phyloP scores from a whole-genome alignment of 768 basidiomycete genomes.

The Rhizopogon roseolus region DNA sequence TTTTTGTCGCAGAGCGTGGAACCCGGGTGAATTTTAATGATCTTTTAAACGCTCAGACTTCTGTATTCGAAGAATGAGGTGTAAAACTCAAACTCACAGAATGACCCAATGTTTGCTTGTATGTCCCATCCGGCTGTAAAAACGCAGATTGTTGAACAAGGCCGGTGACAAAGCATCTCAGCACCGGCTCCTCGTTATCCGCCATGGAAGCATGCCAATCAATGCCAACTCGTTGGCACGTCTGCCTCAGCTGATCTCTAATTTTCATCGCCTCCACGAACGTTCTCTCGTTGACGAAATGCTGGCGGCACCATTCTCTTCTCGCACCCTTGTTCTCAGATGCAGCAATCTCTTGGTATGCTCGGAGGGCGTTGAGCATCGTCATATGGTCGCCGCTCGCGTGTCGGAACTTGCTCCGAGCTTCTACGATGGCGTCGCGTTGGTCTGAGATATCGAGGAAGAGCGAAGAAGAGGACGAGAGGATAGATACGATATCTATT shows the following conservation, averaged over 20 bases:
- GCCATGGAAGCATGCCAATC: slow-evolving; percentile 57
- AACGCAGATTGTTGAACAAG: slow-evolving; percentile 81
- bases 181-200: slow-evolving; percentile 61
- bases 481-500: slow-evolving; percentile 78
- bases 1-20: slow-evolving; percentile 81
- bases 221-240: slow-evolving; percentile 56
- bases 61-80: not conserved
- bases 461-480: slow-evolving; percentile 76
- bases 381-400: slow-evolving; percentile 89
- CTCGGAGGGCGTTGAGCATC: slow-evolving; percentile 76
- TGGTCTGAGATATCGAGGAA: slow-evolving; percentile 75
- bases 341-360: slow-evolving; percentile 67
- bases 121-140: slow-evolving; percentile 79
- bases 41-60: slow-evolving; percentile 26
- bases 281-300: slow-evolving; percentile 80
- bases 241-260: slow-evolving; percentile 66
- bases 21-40: slow-evolving; percentile 88
- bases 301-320: slow-evolving; percentile 78
- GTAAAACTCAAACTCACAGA: slow-evolving; percentile 37
- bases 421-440: slow-evolving; percentile 66
- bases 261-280: slow-evolving; percentile 77
- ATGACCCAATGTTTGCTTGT: slow-evolving; percentile 77
- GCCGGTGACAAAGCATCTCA: slow-evolving; percentile 72
- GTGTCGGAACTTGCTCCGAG: slow-evolving; percentile 76
- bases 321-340: slow-evolving; percentile 42